phyloP scores from a whole-genome alignment of 176 grass and related monocot genomes.

The Poa pratensis region DNA sequence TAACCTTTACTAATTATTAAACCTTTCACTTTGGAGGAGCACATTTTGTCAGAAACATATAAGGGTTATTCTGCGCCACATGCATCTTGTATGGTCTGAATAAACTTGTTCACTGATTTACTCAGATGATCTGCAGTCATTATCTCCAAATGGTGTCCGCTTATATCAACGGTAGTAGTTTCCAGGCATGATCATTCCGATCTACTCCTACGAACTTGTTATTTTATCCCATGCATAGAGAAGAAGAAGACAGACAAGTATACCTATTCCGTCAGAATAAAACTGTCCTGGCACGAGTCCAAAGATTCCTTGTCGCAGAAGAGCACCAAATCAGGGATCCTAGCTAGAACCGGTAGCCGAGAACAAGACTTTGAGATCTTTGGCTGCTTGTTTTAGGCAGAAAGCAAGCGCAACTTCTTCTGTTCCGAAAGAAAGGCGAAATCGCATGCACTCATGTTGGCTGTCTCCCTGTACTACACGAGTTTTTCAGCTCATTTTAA shows the following conservation, averaged over 20 bases:
- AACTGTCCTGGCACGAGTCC: constrained; percentile 28
- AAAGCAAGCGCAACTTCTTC: constrained; percentile 41
- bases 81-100: neutral
- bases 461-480: neutral
- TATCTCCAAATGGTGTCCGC: neutral
- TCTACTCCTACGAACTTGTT: neutral
- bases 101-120: constrained; percentile 1
- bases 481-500: neutral
- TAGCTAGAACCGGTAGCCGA: constrained; percentile 23
- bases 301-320: constrained; percentile 52
- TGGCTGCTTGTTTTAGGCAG: constrained; percentile 27
- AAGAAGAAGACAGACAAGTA: constrained; percentile 21
- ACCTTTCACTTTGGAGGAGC: constrained; percentile 29
- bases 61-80: neutral
- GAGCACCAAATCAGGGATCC: constrained; percentile 45
- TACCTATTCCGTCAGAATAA: constrained; percentile 47
- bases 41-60: constrained; percentile 1
- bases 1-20: neutral
- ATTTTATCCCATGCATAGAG: neutral
- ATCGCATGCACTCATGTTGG: neutral
- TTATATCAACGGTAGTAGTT: constrained; percentile 23
- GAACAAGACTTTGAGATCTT: neutral
- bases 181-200: neutral
- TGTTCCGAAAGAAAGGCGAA: constrained; percentile 18
- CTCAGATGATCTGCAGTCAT: neutral